Conservation (phyloP, 768 basidiomycete species). For the Podaxis sp. region DNA sequence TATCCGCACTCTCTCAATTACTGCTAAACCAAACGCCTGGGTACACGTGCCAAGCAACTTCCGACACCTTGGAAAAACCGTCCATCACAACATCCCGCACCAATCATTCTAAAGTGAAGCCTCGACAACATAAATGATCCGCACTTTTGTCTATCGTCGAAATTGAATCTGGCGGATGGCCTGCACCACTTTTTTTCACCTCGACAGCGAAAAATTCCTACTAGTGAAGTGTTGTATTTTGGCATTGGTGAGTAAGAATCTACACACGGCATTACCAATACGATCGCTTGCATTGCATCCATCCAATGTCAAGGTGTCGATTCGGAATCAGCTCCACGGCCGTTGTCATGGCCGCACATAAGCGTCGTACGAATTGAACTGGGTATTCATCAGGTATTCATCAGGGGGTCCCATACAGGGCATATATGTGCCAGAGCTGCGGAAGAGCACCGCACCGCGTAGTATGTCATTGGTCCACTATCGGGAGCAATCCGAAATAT, state of each 20-base stretch:
- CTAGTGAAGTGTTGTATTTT: background rate
- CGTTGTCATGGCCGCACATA: background rate
- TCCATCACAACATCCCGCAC: background rate
- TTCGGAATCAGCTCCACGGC: constrained; percentile 10
- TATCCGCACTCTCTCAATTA: background rate
- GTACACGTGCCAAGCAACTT: background rate
- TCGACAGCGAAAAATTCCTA: background rate
- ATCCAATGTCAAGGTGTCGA: constrained; percentile 2
- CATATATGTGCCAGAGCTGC: background rate
- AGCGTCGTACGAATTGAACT: constrained; percentile 4
- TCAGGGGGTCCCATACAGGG: background rate
- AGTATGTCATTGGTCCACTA: background rate
- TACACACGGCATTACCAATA: background rate
- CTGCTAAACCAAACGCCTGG: background rate
- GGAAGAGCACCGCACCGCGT: background rate
- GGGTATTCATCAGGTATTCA: background rate
- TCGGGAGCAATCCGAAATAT: background rate
- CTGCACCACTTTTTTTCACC: background rate
- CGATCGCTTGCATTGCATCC: background rate
- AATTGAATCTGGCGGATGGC: background rate
- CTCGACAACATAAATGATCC: background rate
- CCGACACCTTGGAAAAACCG: background rate
- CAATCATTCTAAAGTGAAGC: background rate
- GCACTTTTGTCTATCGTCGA: background rate
- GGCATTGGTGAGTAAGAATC: background rate